Evolutionary conservation across 768 basidiomycete genomes (phyloP).

Genomic region (Lactarius hatsudake): DNA sequence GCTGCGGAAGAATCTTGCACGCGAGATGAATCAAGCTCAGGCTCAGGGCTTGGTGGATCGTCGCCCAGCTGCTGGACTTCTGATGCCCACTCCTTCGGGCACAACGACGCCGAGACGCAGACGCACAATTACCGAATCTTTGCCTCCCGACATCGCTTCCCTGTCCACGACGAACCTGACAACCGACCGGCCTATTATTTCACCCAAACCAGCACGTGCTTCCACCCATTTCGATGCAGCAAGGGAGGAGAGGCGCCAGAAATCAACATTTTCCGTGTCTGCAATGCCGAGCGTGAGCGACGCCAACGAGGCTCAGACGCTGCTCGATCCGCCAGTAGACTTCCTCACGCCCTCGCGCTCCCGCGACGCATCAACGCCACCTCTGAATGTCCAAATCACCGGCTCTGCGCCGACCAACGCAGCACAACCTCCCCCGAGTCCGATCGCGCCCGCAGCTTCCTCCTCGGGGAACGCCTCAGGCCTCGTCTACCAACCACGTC

Average conservation of each 20-base stretch:
- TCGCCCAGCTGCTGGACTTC: constrained; percentile 32
- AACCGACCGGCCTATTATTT: constrained; percentile 5
- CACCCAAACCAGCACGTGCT: constrained; percentile 2
- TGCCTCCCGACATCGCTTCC: constrained; percentile 8
- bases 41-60: constrained; percentile 57
- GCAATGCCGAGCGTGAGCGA: constrained; percentile 16
- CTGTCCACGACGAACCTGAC: neutral
- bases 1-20: constrained; percentile 67
- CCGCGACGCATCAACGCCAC: neutral
- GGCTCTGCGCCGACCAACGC: neutral
- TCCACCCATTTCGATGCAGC: neutral
- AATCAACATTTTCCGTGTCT: constrained; percentile 14
- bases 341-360: neutral
- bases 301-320: neutral
- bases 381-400: neutral
- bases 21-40: constrained; percentile 77
- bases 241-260: constrained; percentile 18
- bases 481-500: constrained; percentile 54
- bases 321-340: constrained; percentile 11
- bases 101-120: constrained; percentile 31
- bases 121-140: constrained; percentile 21
- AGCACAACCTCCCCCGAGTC: constrained; percentile 13
- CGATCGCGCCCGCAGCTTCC: constrained; percentile 12
- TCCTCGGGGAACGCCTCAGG: constrained; percentile 25
- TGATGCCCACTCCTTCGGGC: constrained; percentile 28